phyloP scores from a whole-genome alignment of 331 rosid genomes.

The Malus hybrid region DNA sequence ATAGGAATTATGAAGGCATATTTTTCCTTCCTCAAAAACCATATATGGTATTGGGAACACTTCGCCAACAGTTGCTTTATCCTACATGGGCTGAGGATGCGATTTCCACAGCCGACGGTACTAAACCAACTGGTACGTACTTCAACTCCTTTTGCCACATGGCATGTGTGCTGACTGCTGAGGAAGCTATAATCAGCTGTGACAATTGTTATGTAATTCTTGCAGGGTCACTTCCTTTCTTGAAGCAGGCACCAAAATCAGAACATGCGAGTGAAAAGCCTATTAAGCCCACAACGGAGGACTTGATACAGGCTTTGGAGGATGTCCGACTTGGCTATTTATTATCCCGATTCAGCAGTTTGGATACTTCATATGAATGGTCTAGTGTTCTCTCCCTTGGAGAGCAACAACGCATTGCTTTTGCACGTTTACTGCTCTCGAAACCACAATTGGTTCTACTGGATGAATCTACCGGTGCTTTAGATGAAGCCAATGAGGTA shows the following conservation, averaged over 20 bases:
- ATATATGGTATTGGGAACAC: slow-evolving; percentile 93
- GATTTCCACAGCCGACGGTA: slow-evolving; percentile 28
- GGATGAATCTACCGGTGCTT: slow-evolving; percentile 93
- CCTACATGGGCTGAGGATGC: slow-evolving; percentile 71
- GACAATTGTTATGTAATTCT: background rate
- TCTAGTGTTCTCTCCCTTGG: slow-evolving; percentile 25
- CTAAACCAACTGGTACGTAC: slow-evolving; percentile 31
- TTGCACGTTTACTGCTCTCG: slow-evolving; percentile 82
- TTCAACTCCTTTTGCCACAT: background rate
- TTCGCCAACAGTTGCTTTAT: slow-evolving; percentile 87
- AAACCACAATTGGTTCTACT: slow-evolving; percentile 67
- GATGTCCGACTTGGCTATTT: slow-evolving; percentile 76
- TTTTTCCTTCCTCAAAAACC: slow-evolving; percentile 98
- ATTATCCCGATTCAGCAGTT: slow-evolving; percentile 55
- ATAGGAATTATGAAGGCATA: slow-evolving; percentile 41
- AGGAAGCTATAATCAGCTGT: background rate
- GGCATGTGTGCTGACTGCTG: background rate
- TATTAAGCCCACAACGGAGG: slow-evolving; percentile 56
- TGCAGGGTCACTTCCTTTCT: slow-evolving; percentile 67
- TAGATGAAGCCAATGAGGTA: slow-evolving; percentile 94
- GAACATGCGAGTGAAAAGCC: slow-evolving; percentile 26
- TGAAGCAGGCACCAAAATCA: slow-evolving; percentile 30
- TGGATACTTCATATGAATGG: slow-evolving; percentile 81
- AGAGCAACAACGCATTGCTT: slow-evolving; percentile 95
- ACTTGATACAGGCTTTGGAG: slow-evolving; percentile 59